phyloP scores from a whole-genome alignment of 805 yeast species.

The Komagataella populi region DNA sequence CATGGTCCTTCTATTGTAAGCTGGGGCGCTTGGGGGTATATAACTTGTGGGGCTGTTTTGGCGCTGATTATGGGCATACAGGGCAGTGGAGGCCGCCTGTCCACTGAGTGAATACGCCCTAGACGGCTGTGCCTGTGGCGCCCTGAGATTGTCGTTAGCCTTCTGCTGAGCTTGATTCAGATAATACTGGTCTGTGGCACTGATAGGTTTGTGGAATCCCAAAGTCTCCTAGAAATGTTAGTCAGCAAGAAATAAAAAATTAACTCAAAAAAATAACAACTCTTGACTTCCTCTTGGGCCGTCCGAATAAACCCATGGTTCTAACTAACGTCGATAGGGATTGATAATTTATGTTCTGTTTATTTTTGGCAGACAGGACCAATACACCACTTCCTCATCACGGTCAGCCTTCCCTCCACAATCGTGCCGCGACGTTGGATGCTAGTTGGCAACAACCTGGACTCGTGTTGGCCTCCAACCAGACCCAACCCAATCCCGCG shows the following conservation, averaged over 20 bases:
- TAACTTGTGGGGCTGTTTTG: neutral
- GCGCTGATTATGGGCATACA: conserved; percentile 8
- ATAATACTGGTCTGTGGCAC: neutral
- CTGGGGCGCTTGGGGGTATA: neutral
- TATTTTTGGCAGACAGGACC: neutral
- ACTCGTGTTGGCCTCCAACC: neutral
- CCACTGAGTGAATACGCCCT: conserved; percentile 7
- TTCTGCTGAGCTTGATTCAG: neutral
- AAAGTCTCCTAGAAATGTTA: neutral
- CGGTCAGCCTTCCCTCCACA: neutral
- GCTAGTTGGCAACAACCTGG: neutral
- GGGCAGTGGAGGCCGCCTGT: conserved; percentile 19
- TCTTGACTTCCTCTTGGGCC: neutral
- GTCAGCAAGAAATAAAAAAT: neutral
- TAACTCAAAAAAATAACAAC: neutral
- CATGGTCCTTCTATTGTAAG: conserved; percentile 13
- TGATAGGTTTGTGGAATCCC: neutral
- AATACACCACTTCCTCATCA: neutral
- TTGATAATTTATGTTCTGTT: neutral
- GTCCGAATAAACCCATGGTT: neutral
- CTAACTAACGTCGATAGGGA: neutral
- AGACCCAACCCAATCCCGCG: neutral
- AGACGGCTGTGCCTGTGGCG: neutral
- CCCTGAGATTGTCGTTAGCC: conserved; percentile 6
- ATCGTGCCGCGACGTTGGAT: neutral